Percentiles rank a stretch among this genome's conserved stretches.
Conservation (phyloP, 2,329 filamentous ascomycete genomes). For the Fusarium sambucinum region DNA sequence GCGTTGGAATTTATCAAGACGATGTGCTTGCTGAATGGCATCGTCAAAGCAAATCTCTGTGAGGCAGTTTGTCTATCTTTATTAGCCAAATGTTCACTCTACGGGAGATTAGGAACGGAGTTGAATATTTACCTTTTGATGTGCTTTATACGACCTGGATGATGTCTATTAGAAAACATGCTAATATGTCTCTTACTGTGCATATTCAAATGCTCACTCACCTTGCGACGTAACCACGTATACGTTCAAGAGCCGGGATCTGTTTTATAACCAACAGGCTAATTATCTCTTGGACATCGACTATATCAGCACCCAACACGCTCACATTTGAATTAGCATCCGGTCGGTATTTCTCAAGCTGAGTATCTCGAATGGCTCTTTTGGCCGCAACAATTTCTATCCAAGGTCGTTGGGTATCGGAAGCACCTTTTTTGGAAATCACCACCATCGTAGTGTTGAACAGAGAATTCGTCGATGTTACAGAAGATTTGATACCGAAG, state of each 20-base stretch:
- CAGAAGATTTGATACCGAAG: neutral
- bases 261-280: neutral
- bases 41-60: neutral
- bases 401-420: neutral
- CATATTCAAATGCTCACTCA: too few species aligned
- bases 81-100: rapidly evolving
- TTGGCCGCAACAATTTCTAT: neutral
- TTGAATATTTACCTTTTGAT: neutral
- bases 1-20: neutral
- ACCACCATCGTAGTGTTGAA: rapidly evolving
- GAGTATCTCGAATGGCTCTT: neutral
- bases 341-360: neutral
- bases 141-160: neutral
- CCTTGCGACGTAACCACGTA: neutral
- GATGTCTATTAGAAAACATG: neutral
- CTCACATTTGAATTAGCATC: rapidly evolving
- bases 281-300: neutral
- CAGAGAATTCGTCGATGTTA: neutral
- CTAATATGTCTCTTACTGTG: too few species aligned
- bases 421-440: rapidly evolving
- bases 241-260: neutral
- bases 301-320: rapidly evolving
- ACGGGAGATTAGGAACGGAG: rapidly evolving
- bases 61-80: neutral
- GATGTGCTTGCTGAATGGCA: neutral